Evolutionary conservation across 2,329 filamentous ascomycete species (phyloP), one percentile per base, ranked within the genome.

Genomic region (Xylariaceae sp.): DNA sequence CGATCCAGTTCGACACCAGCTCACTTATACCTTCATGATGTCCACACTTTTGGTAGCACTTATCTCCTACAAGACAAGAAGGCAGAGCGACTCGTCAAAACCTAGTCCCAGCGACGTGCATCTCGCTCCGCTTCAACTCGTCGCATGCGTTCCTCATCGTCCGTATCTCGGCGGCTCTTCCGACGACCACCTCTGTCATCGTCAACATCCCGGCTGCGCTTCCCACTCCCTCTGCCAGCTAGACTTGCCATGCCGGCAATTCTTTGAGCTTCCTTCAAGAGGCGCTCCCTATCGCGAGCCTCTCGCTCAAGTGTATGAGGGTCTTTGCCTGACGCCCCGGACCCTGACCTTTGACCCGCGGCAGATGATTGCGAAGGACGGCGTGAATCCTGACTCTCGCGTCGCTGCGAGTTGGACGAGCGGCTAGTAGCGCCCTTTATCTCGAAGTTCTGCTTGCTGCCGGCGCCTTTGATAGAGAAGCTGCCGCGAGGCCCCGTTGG

Each of bases 281-380:
- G 71, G 22, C 86, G 75, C 65, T 87, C 83, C 41, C 83, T 75
- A 60, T 86, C 78, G 14, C 83, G 73, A 11, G 80, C 80, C 62
- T 87, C 85, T 18, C 86, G 81, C 66, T 89, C 86, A 0, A 84
- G 72, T 1, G 85, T 85, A 65, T 88, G 85, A n/a, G 81, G 75
- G 56, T 87, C 82, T 51, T 73, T 75, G 36, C 57, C 44, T 27
- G 59, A 35, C 6, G 43, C 41, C 45, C 48, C 38, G 43, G 55
- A 22, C 44, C 42, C n/a, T 30, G 56, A 44, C 51, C 65, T 60
- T 48, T 59, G 39, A 44, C 53, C 57, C 44, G 57, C 44, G 46
- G 55, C 44, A 33, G 67, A 69, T 6, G 66, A 59, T 49, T 70
- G 66, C 4, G 71, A 71, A 39, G 63, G 61, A 17, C 69, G 68